These are phyloP conservation scores for Lichtheimia corymbifera DNA, from an alignment of 371 early-diverging fungal species.

Conservation along the genomic window DNA sequence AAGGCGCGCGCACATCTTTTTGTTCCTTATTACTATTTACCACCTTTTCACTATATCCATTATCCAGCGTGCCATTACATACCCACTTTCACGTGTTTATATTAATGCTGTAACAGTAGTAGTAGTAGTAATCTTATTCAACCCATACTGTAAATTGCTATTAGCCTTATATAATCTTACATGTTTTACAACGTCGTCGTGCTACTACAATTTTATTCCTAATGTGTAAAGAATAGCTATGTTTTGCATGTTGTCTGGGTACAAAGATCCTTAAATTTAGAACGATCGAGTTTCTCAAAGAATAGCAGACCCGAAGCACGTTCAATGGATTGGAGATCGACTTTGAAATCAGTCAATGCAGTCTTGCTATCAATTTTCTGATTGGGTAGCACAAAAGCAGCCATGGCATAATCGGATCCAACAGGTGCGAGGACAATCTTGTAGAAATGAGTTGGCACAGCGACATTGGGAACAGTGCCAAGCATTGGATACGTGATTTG, in stretches of 20 bases:
- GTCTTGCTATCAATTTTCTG: conserved; percentile 56
- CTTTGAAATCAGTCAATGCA: conserved; percentile 64
- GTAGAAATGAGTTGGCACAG: conserved; percentile 92
- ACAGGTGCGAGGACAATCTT: conserved; percentile 68
- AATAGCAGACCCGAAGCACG: conserved; percentile 73
- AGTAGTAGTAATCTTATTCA: conserved; percentile 1
- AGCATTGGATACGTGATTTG: conserved; percentile 66
- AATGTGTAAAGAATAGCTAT: neutral
- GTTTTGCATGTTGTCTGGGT: conserved; percentile 18
- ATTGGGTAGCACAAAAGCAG: conserved; percentile 87
- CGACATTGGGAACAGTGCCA: conserved; percentile 74
- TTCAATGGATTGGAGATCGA: conserved; percentile 72
- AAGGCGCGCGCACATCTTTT: neutral
- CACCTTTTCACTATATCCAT: neutral
- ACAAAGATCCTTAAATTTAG: conserved; percentile 41
- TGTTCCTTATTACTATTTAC: neutral
- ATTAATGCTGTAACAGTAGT: neutral
- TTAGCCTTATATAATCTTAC: too few relatives aligned
- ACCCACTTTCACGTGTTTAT: neutral
- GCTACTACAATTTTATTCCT: too few relatives aligned
- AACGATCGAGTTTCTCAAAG: conserved; percentile 62
- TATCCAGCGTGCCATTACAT: neutral
- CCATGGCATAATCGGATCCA: conserved; percentile 41
- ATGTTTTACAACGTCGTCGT: too few relatives aligned
- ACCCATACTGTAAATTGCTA: too few relatives aligned